These are phyloP conservation scores for Alternaria sp. DNA, from an alignment of 2,329 filamentous ascomycete species.

Conservation along the genomic window DNA sequence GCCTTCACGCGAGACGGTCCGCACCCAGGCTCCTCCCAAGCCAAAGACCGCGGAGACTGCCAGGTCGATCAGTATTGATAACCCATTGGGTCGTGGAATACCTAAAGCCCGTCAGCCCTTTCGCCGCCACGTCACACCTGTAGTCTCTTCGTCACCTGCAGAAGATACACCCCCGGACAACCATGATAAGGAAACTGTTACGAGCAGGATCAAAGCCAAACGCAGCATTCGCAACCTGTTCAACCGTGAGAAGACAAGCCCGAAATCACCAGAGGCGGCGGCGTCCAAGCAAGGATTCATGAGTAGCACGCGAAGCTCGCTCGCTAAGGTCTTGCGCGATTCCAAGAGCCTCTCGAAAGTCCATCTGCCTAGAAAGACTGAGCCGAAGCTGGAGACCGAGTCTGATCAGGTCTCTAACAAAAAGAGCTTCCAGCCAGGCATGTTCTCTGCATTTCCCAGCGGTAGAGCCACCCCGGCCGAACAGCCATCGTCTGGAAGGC, in stretches of 20 bases:
- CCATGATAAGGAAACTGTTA: background rate
- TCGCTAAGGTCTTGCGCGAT: constrained; percentile 27
- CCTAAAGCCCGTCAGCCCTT: background rate
- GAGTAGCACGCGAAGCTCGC: constrained; percentile 18
- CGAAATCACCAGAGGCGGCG: background rate
- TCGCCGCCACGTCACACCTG: background rate
- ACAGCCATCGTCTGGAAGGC: background rate
- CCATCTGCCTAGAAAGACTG: constrained; percentile 5
- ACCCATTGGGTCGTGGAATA: background rate
- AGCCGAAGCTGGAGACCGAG: constrained; percentile 1
- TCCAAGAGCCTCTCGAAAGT: constrained; percentile 26
- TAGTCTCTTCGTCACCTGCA: background rate
- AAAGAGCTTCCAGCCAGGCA: background rate
- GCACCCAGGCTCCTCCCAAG: background rate
- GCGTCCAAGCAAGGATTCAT: constrained; percentile 23
- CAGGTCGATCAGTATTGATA: background rate
- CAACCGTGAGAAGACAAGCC: constrained; percentile 16
- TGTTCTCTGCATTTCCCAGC: background rate
- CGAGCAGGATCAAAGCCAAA: constrained; percentile 25
- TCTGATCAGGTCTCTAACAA: background rate
- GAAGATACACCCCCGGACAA: background rate
- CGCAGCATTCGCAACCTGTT: constrained; percentile 37
- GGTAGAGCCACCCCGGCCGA: background rate
- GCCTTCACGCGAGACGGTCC: background rate
- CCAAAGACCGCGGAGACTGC: background rate